Conservation (phyloP, 2,329 filamentous ascomycete genomes). For the Sarocladiaceae sp. region DNA sequence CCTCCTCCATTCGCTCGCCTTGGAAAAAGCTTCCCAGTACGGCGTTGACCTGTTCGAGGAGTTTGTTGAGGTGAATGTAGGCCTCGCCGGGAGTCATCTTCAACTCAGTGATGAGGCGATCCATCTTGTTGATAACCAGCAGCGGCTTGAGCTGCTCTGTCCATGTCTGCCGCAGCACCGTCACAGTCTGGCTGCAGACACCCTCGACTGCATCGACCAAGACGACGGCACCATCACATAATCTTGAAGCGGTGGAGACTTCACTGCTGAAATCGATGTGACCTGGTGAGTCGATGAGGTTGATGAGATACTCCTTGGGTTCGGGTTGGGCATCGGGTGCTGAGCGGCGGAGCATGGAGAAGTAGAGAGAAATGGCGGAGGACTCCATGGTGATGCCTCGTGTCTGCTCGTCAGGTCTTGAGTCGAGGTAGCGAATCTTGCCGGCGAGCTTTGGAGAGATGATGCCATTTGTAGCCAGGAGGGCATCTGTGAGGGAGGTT, state of each 20-base stretch:
- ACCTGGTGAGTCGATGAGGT: constrained; percentile 90
- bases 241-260: constrained; percentile 87
- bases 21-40: constrained; percentile 97
- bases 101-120: constrained; percentile 85
- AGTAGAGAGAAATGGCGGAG: constrained; percentile 92
- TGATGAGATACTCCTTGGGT: constrained; percentile 88
- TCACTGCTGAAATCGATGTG: constrained; percentile 99
- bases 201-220: constrained; percentile 95
- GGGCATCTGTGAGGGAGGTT: constrained; percentile 90
- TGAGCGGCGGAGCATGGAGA: constrained; percentile 77
- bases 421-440: constrained; percentile 97
- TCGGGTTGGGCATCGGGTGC: constrained; percentile 61
- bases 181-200: constrained; percentile 97
- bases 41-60: constrained; percentile 94
- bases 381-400: constrained; percentile 99
- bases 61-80: constrained; percentile 79
- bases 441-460: constrained; percentile 96
- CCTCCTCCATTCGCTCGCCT: constrained; percentile 97
- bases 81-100: constrained; percentile 90
- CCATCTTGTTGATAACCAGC: constrained; percentile 97
- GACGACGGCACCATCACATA: constrained; percentile 92
- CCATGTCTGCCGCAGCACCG: constrained; percentile 91
- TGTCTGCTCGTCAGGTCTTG: constrained; percentile 88
- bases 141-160: constrained; percentile 91
- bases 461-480: constrained; percentile 98